These are phyloP conservation scores for Pezicula radicicola DNA, from an alignment of 2,329 filamentous ascomycete genomes.

Conservation along the genomic window DNA sequence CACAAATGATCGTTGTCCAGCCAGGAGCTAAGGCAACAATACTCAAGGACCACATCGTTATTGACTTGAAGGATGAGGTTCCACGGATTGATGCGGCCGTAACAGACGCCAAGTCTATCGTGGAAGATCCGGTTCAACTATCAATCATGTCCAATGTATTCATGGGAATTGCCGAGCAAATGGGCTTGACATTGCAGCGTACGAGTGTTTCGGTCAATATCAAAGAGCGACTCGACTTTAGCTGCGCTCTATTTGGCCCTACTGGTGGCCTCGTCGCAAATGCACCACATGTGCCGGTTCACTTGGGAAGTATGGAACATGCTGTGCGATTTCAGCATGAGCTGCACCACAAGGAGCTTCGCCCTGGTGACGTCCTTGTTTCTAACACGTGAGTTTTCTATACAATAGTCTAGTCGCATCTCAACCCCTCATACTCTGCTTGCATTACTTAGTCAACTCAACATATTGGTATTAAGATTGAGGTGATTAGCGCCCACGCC, in stretches of 20 bases:
- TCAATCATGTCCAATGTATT: conserved; percentile 77
- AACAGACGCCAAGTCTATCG: conserved; percentile 44
- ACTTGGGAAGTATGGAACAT: conserved; percentile 67
- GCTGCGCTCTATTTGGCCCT: conserved; percentile 73
- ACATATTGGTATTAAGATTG: too few species aligned
- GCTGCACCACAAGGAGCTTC: conserved; percentile 73
- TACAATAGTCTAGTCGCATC: too few species aligned
- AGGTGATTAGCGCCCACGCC: too few species aligned
- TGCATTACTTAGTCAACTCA: too few species aligned
- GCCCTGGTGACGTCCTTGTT: conserved; percentile 74
- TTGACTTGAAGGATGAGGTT: conserved; percentile 47
- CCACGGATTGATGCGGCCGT: conserved; percentile 19
- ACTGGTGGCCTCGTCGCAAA: conserved; percentile 74
- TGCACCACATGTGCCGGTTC: conserved; percentile 74
- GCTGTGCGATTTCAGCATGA: conserved; percentile 67
- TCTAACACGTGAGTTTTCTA: conserved; percentile 57
- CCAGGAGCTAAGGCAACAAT: conserved; percentile 68
- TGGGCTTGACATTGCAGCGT: conserved; percentile 74
- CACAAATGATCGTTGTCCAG: conserved; percentile 86
- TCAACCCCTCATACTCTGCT: too few species aligned
- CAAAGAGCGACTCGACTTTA: conserved; percentile 77
- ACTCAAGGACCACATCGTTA: conserved; percentile 80
- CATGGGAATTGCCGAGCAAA: conserved; percentile 81
- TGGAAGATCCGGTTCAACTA: conserved; percentile 69
- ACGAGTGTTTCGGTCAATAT: conserved; percentile 75